Conservation (phyloP, 805 yeast genomes). For the Metschnikowia koreensis region DNA sequence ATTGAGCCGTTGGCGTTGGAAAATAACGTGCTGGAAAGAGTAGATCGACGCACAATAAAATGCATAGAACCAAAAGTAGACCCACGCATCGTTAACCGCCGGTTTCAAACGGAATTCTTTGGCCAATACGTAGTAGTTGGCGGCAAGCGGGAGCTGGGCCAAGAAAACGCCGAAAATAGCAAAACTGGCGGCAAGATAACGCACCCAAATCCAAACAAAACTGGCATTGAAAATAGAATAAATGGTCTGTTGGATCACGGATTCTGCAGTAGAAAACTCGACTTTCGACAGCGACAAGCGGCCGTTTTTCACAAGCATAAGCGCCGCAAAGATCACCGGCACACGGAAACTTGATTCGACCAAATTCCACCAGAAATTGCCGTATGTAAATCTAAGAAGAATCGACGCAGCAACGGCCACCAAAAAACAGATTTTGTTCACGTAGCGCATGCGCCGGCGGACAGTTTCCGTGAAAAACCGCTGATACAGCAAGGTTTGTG, state of each 20-base stretch:
- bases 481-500: constrained; percentile 20
- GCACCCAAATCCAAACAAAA: constrained; percentile 19
- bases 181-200: constrained; percentile 21
- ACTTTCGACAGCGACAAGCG: constrained; percentile 29
- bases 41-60: constrained; percentile 44
- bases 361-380: constrained; percentile 25
- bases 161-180: constrained; percentile 17
- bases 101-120: constrained; percentile 41
- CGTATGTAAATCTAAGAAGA: constrained; percentile 27
- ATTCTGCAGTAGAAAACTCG: constrained; percentile 30
- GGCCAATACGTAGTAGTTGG: constrained; percentile 30
- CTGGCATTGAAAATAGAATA: constrained; percentile 17
- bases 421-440: constrained; percentile 30
- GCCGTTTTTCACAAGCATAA: constrained; percentile 26
- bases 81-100: constrained; percentile 41
- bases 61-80: constrained; percentile 50
- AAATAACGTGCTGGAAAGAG: constrained; percentile 47
- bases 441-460: constrained; percentile 34
- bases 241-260: constrained; percentile 29
- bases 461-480: constrained; percentile 30
- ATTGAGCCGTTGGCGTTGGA: constrained; percentile 54
- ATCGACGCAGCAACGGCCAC: constrained; percentile 27
- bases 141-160: constrained; percentile 25
- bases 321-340: constrained; percentile 32
- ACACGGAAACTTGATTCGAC: constrained; percentile 25